Evolutionary conservation across 768 basidiomycete genomes (phyloP), one percentile per base, ranked within the genome.

Genomic region (Leccinum variicolor): DNA sequence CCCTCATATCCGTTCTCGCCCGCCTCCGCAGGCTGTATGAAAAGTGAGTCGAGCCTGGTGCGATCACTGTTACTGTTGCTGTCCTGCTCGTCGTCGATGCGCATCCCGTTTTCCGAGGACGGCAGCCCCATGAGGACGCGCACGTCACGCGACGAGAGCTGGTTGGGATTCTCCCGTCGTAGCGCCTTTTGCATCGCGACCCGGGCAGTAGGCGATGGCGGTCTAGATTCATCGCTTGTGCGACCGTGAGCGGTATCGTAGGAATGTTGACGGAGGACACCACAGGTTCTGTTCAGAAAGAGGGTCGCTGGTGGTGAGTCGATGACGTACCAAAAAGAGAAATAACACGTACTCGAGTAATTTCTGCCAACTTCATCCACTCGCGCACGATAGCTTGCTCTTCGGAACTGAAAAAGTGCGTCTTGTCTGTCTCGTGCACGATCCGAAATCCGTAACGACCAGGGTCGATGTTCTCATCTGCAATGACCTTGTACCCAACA

Each of bases 341-440:
- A n/a, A 28, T 4, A 34, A 1, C 29, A 79, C 88, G 39, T 66
- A 95, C 94, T 89, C 9, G 88, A 82, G 69, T 95, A 98, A 70
- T 98, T 97, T 55, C 97, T 79, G 9, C 84, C 88, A 64, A 99
- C 76, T 98, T 99, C 97, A 98, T 98, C 96, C 97, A 98, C 62
- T 93, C 93, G n/a, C 97, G 85, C 50, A 97, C 81, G 36, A 84
- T 74, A 1, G 75, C 66, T 73, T 93, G 92, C 67, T 98, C 94
- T 23, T 94, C 90, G 0, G 92, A 93, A 61, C 91, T 92, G 75
- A 99, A 99, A 68, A 74, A 92, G 71, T 98, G 94, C 1, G 89
- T 79, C 75, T 89, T 92, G 70, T 93, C 90, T 7, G 81, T 75
- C 47, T 94, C 92, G 64, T 98, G 95, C 31, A 95, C 84, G 61